Percentiles rank a stretch among this genome's conserved stretches.
These are phyloP conservation scores for Pueraria montana DNA, from an alignment of 306 rosid genomes.

Conservation along the genomic window DNA sequence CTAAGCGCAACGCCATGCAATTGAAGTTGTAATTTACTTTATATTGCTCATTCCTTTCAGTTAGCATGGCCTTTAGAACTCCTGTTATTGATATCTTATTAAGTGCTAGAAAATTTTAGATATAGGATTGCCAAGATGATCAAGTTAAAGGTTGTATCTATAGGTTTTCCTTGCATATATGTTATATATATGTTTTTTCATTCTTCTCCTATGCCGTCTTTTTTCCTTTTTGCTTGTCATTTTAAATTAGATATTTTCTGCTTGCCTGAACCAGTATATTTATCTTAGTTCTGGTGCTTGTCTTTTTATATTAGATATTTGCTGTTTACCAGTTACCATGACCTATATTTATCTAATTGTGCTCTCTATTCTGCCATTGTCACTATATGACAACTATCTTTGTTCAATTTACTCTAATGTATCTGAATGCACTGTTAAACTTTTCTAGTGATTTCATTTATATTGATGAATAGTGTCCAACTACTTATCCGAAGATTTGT, in stretches of 20 bases:
- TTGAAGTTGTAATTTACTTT: constrained; percentile 38
- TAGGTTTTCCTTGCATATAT: background rate
- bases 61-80: background rate
- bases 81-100: background rate
- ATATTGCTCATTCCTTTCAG: constrained; percentile 39
- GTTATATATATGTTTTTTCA: background rate
- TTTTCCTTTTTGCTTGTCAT: background rate
- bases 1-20: background rate
- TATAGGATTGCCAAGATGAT: background rate
- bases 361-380: background rate
- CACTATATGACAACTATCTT: background rate
- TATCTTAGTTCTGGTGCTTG: too few relatives aligned
- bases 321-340: background rate
- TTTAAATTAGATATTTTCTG: background rate
- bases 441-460: background rate
- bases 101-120: background rate
- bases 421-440: background rate
- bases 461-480: background rate
- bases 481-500: background rate
- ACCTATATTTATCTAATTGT: background rate
- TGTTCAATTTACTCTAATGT: background rate
- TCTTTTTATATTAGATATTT: background rate
- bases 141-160: background rate
- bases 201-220: background rate
- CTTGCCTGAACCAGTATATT: background rate